phyloP scores from a whole-genome alignment of 176 grass and related monocot genomes.

The Oryza meyeriana region DNA sequence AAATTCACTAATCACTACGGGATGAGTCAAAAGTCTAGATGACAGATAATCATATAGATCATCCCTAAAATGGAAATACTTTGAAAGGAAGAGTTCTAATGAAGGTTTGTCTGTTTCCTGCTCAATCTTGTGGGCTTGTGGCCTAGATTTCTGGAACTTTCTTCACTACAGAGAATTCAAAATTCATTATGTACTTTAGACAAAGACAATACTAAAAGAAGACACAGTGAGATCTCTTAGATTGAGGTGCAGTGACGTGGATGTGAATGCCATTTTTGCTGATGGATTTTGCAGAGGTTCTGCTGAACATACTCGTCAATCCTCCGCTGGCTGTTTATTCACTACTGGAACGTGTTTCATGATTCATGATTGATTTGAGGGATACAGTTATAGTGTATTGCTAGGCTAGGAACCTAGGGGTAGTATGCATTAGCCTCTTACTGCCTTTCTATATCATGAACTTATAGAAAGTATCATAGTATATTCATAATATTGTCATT shows the following conservation, averaged over 20 bases:
- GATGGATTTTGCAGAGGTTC: slow-evolving; percentile 52
- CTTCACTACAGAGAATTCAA: not conserved
- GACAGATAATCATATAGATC: slow-evolving; percentile 74
- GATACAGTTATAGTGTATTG: not conserved
- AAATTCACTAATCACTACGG: slow-evolving; percentile 68
- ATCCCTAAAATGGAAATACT: slow-evolving; percentile 60
- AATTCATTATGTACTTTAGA: not conserved
- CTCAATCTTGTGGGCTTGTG: not conserved
- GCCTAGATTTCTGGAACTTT: not conserved
- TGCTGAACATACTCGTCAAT: slow-evolving; percentile 80
- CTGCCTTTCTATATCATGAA: too few species aligned
- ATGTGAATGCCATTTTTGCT: too few species aligned
- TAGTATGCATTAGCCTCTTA: too few species aligned
- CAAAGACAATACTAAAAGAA: not conserved
- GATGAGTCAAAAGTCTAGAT: slow-evolving; percentile 55
- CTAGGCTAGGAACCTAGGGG: not conserved
- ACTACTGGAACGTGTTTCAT: slow-evolving; percentile 61
- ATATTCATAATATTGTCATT: not conserved
- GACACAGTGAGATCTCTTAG: not conserved
- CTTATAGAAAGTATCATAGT: too few species aligned
- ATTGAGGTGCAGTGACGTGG: too few species aligned
- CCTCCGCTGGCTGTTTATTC: slow-evolving; percentile 53
- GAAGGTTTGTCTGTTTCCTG: not conserved
- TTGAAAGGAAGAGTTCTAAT: slow-evolving; percentile 33
- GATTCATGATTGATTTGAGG: not conserved